Evolutionary conservation across 495 filamentous ascomycete genomes (phyloP), one percentile per base, ranked within the genome.

Genomic region (Staphylotrichum tortipilum): DNA sequence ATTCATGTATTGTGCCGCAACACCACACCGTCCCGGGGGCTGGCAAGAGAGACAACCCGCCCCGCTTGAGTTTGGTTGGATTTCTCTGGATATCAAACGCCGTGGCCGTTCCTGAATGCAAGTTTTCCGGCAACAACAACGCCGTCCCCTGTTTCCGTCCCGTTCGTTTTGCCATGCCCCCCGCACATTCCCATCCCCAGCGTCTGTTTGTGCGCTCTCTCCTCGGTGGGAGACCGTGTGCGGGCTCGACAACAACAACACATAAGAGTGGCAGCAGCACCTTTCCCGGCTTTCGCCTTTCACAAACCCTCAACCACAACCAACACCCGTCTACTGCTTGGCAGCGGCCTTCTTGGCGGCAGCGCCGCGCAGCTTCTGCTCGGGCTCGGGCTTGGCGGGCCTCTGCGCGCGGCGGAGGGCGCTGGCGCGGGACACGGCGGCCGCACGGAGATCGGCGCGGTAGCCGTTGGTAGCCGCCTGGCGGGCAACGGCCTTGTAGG

Each of bases 351-450:
- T 83, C 75, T 78, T 81, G 53, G 89, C 92, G 76, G 89, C 88
- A 21, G 75, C 71, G 38, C 92, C 91, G 56, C 92, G 78, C 55
- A 74, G 72, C 82, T 95, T 95, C 55, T 63, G 58, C 68, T 78
- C 79, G 56, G 82, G 78, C 47, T 72, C 63, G 17, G 84, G 80
- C 82, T 95, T 95, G 74, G 83, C 80, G 48, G 82, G 67, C 61
- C 75, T 73, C 78, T 94, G 86, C 48, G 84, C 84, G 57, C 76
- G 70, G 67, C 85, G 86, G 74, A 97, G 78, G 60, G 88, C 87
- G 66, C 83, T 88, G 57, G 85, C 91, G 59, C 92, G 87, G 67
- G 90, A 77, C 65, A 97, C 84, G 55, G 89, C 89, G 57, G 82
- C 83, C 62, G 82, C 77, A 55, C 89, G 86, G 67, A 98, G 78